Conservation (phyloP, 2,329 filamentous ascomycete genomes). For the Cryphonectria parasitica region DNA sequence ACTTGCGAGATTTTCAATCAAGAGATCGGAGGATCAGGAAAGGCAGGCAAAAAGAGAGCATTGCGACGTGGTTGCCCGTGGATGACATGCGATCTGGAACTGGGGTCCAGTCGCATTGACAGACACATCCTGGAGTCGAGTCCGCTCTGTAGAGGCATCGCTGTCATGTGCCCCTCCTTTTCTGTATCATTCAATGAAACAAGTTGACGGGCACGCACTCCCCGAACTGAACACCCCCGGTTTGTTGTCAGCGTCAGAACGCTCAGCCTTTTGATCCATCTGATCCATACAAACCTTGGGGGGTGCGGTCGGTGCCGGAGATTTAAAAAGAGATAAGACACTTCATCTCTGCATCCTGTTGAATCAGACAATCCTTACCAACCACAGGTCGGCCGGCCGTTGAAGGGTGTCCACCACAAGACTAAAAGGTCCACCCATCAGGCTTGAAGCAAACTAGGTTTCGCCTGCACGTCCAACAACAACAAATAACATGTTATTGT, state of each 20-base stretch:
- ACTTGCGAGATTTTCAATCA: neutral
- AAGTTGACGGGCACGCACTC: neutral
- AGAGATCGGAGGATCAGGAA: neutral
- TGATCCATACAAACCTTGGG: neutral
- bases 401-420: constrained; percentile 1
- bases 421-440: neutral
- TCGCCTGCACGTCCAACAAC: neutral
- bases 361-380: neutral
- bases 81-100: constrained; percentile 17
- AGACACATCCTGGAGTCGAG: constrained; percentile 10
- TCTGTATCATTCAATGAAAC: neutral
- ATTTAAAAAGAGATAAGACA: constrained; percentile 7
- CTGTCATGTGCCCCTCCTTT: neutral
- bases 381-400: neutral
- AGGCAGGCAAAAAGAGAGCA: neutral
- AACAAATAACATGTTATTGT: constrained; percentile 2
- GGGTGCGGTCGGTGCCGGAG: neutral
- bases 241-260: constrained; percentile 1
- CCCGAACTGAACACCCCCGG: neutral
- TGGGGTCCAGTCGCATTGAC: constrained; percentile 3
- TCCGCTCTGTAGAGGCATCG: neutral
- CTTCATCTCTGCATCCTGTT: constrained; percentile 6
- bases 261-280: constrained; percentile 1
- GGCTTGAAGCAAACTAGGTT: neutral
- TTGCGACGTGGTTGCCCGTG: neutral